Conservation (phyloP, 2,329 filamentous ascomycete genomes). For the Paecilomyces niveus region DNA sequence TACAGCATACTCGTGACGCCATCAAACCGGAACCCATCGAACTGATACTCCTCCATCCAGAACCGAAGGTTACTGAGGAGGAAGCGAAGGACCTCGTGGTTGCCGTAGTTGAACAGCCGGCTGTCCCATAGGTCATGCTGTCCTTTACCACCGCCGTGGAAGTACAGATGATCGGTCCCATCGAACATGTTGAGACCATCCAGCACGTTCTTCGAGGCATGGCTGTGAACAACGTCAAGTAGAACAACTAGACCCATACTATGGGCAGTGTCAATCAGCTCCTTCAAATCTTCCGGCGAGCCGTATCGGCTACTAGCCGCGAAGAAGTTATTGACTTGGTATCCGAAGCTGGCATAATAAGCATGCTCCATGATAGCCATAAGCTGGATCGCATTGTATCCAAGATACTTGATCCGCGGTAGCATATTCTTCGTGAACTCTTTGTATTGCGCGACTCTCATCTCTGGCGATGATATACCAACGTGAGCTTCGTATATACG, state of each 20-base stretch:
- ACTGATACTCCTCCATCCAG: slow-evolving; percentile 98
- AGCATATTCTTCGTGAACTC: slow-evolving; percentile 93
- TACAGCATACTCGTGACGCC: slow-evolving; percentile 99
- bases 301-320: slow-evolving; percentile 95
- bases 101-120: slow-evolving; percentile 92
- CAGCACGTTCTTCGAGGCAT: slow-evolving; percentile 94
- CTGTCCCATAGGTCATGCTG: slow-evolving; percentile 94
- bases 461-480: slow-evolving; percentile 88
- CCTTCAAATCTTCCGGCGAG: slow-evolving; percentile 87
- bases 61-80: slow-evolving; percentile 90
- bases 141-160: slow-evolving; percentile 79
- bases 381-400: slow-evolving; percentile 95
- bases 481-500: slow-evolving; percentile 99
- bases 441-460: slow-evolving; percentile 87
- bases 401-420: slow-evolving; percentile 78
- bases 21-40: slow-evolving; percentile 96
- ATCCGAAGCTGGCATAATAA: slow-evolving; percentile 98
- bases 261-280: slow-evolving; percentile 92
- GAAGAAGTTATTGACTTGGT: slow-evolving; percentile 98
- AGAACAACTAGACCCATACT: slow-evolving; percentile 83
- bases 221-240: slow-evolving; percentile 93
- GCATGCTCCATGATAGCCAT: slow-evolving; percentile 99
- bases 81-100: slow-evolving; percentile 92
- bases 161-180: slow-evolving; percentile 90
- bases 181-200: slow-evolving; percentile 96